Base-by-base conservation (phyloP, 2,329 filamentous ascomycete genomes). In the Calonectria leucothoes region DNA sequence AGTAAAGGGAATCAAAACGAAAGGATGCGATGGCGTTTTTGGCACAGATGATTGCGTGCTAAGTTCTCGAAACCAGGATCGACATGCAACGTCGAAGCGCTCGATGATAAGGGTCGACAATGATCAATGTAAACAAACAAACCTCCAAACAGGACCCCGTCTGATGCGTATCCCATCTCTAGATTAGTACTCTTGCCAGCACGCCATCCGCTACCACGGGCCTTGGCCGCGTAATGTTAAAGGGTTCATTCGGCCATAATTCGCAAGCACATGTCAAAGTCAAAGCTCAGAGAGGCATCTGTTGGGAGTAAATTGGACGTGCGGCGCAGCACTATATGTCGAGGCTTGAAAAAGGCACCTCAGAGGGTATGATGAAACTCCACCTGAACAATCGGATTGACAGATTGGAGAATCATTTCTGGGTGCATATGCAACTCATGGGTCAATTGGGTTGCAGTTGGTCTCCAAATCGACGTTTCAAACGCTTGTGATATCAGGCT, bases 1-100 rank as follows among this genome's bases (percentile, higher is more conserved):
- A 80, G 45, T 80, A 68, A 74, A 42, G n/a, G 39, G 7, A 63
- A 35, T 33, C 25, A 59, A 33, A 73, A 23, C 57, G 20, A 12
- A 10, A 20, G 29, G 35, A 68, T 20, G 25, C 14, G 52, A 49
- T 61, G 68, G 33, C 45, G 42, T 63, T 45, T 69, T 45, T 31
- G 20, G 33, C 39, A 35, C 17, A 15, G 52, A 67, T 15, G 31
- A 67, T 68, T 68, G 70, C 55, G 64, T 71, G 55, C 68, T 68
- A 31, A 64, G 25, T 14, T 27, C 17, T 35, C 27, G 14, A 3
- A 31, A 20, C 48, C 27, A 61, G 55, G 33, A 23, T 61, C 6
- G 35, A 39, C 33, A 61, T 61, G 33, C n/a, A 61, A 20, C n/a
- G 23, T 20, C 23, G n/a, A 39, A 61, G 33, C 33, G 33, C 55